Percentiles rank a stretch among this genome's conserved stretches.
These are phyloP conservation scores for Colletotrichum paranaense DNA, from an alignment of 2,329 filamentous ascomycete species.

Conservation along the genomic window DNA sequence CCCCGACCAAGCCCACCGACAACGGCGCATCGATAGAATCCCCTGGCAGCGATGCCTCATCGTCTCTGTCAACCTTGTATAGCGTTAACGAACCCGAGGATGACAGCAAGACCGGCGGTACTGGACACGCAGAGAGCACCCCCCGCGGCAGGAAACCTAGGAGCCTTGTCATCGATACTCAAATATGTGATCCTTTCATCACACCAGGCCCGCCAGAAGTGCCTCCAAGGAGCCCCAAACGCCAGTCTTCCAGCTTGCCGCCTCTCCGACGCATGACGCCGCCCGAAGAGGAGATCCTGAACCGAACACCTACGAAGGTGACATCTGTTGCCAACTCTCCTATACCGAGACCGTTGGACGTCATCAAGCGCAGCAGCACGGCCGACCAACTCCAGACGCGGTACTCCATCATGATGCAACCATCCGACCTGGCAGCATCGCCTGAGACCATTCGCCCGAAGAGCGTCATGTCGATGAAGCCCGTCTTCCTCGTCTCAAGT, in stretches of 20 bases:
- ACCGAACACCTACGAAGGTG: neutral
- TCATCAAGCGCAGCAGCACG: neutral
- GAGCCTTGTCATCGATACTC: conserved; percentile 23
- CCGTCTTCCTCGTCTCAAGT: conserved; percentile 30
- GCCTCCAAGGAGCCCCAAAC: conserved; percentile 17
- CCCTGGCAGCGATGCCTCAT: conserved; percentile 58
- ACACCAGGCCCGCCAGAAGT: conserved; percentile 1
- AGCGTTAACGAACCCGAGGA: conserved; percentile 63
- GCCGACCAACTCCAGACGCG: neutral
- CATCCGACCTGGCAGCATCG: neutral
- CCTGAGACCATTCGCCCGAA: conserved; percentile 26
- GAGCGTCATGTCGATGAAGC: conserved; percentile 37
- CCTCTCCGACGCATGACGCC: neutral
- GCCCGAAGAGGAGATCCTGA: neutral
- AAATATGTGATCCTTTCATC: conserved; percentile 35
- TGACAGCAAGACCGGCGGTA: conserved; percentile 32
- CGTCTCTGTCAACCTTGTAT: conserved; percentile 67
- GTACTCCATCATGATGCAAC: conserved; percentile 16
- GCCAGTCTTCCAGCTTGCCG: conserved; percentile 10
- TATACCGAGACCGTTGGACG: conserved; percentile 10
- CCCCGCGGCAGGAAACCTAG: conserved; percentile 12
- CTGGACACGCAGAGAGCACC: neutral
- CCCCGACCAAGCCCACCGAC: conserved; percentile 25
- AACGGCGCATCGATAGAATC: conserved; percentile 42
- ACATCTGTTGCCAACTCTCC: conserved; percentile 26